Evolutionary conservation across 257 asterid species (phyloP).

Genomic region (Solanum appendiculatum): DNA sequence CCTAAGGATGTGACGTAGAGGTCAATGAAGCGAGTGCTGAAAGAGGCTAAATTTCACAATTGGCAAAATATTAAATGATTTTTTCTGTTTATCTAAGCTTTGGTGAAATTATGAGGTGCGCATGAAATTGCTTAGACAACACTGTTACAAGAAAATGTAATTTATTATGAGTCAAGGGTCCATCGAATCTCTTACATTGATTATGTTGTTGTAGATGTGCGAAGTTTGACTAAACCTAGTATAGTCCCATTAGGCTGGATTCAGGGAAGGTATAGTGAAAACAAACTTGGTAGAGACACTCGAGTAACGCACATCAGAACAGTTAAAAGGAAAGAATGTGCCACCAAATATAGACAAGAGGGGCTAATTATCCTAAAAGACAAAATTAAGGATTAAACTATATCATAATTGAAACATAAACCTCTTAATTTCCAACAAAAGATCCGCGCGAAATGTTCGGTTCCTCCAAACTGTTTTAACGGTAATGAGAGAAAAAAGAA

Average conservation of each 20-base stretch:
- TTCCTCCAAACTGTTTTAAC: conserved; percentile 7
- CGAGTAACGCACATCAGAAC: neutral
- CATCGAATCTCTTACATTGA: no score
- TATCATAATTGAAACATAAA: neutral
- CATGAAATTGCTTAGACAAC: neutral
- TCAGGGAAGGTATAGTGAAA: no score
- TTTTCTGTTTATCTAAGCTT: neutral
- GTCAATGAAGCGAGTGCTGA: neutral
- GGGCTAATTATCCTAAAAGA: neutral
- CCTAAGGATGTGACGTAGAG: neutral
- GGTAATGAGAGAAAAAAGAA: conserved; percentile 18
- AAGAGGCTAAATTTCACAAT: neutral
- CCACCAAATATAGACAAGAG: neutral
- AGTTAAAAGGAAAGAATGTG: neutral
- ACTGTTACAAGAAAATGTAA: no score
- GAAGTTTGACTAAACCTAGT: neutral
- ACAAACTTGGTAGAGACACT: no score
- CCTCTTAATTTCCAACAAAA: neutral
- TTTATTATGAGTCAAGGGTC: neutral
- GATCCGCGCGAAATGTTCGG: conserved; percentile 25
- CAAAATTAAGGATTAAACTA: neutral
- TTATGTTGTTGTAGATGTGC: neutral
- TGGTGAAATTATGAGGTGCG: neutral
- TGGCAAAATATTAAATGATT: neutral
- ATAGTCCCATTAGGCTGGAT: neutral